phyloP scores from a whole-genome alignment of 768 basidiomycete species.

The Suillus ampliporus region DNA sequence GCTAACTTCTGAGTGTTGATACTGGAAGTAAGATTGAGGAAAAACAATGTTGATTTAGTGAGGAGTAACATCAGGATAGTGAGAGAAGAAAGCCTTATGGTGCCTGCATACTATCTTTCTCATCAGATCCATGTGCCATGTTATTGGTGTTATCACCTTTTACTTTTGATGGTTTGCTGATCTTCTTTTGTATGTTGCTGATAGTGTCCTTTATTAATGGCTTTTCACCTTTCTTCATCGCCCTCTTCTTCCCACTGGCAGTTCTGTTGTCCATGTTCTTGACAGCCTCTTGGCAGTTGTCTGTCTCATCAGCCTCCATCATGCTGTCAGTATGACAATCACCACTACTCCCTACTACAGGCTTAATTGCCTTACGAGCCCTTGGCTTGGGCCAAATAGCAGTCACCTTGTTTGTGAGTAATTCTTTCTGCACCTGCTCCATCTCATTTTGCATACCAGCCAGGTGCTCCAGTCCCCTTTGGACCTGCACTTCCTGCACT shows the following conservation, averaged over 20 bases:
- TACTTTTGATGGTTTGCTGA: neutral
- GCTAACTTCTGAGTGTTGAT: neutral
- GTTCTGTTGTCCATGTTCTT: neutral
- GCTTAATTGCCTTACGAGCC: neutral
- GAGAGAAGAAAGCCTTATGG: neutral
- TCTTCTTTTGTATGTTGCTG: neutral
- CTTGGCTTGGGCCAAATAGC: neutral
- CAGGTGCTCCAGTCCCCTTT: neutral
- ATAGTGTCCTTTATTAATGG: neutral
- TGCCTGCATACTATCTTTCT: conserved; percentile 1
- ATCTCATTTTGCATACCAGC: neutral
- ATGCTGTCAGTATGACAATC: no score
- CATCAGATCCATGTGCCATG: neutral
- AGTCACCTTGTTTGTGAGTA: neutral
- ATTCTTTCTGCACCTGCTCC: neutral
- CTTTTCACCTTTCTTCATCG: neutral
- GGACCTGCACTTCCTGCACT: no score
- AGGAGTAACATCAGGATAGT: conserved; percentile 9
- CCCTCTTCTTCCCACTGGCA: neutral
- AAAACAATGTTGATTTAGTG: conserved; percentile 11
- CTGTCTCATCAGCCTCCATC: neutral
- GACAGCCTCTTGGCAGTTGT: neutral
- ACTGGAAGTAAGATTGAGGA: conserved; percentile 9
- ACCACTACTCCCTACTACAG: no score
- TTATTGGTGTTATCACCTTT: conserved; percentile 1